These are phyloP conservation scores for Sugiyamaella neomexicana DNA, from an alignment of 1,139 yeast genomes.

Conservation along the genomic window DNA sequence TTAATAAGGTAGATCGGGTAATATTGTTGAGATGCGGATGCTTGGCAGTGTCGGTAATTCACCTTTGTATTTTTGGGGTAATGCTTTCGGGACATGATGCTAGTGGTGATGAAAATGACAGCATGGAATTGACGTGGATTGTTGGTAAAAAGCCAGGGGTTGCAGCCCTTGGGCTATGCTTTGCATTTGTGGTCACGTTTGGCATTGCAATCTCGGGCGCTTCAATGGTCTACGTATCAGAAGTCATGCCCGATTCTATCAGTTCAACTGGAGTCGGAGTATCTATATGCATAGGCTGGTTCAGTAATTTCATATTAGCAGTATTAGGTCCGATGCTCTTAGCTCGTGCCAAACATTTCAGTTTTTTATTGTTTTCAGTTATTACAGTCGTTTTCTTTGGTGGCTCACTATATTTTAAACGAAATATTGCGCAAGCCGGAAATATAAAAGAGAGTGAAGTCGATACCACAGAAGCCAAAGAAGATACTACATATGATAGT, in stretches of 20 bases:
- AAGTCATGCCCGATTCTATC: constrained; percentile 51
- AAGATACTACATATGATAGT: background rate
- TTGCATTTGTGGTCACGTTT: constrained; percentile 51
- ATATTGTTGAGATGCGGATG: constrained; percentile 32
- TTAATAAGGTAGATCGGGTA: constrained; percentile 46
- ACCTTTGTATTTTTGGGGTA: constrained; percentile 42
- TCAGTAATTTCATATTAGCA: constrained; percentile 43
- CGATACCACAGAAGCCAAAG: background rate
- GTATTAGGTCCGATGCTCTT: constrained; percentile 45
- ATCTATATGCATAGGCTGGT: constrained; percentile 57
- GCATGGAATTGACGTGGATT: constrained; percentile 39
- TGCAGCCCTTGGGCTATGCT: constrained; percentile 49
- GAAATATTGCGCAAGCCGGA: background rate
- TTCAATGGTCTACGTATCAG: constrained; percentile 53
- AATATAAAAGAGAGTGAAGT: background rate
- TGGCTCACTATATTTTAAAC: constrained; percentile 6
- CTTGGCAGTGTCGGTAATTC: constrained; percentile 44
- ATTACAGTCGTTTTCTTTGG: constrained; percentile 15
- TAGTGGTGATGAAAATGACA: constrained; percentile 18
- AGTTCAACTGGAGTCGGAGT: constrained; percentile 55
- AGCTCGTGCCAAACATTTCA: constrained; percentile 16
- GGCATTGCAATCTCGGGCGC: constrained; percentile 44
- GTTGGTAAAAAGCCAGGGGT: constrained; percentile 43
- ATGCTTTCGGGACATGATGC: constrained; percentile 36
- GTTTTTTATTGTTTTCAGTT: constrained; percentile 20